A percentile compares a stretch with the other conserved stretches of the same genome.
Evolutionary conservation across 257 asterid species (phyloP).

Genomic region (Solanum rostratum): DNA sequence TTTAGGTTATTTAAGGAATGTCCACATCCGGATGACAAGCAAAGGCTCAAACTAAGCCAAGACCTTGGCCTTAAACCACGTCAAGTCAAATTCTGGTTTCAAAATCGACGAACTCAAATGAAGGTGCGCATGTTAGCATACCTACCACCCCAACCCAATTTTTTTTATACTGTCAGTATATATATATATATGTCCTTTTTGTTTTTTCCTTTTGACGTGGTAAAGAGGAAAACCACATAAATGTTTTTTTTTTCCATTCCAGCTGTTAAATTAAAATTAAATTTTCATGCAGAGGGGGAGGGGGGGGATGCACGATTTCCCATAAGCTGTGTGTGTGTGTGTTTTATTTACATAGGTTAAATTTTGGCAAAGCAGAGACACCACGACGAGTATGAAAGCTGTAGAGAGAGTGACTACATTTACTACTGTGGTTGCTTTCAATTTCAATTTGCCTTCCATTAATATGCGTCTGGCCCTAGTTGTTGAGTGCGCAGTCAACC

Average conservation of each 20-base stretch:
- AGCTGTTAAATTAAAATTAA: constrained; percentile 20
- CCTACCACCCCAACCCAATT: neutral
- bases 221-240: constrained; percentile 14
- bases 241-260: neutral
- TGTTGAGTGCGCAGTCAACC: constrained; percentile 59
- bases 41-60: constrained; percentile 71
- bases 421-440: constrained; percentile 44
- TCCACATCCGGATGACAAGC: constrained; percentile 97
- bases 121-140: constrained; percentile 43
- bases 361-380: constrained; percentile 11
- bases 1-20: constrained; percentile 85
- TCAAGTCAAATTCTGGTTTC: constrained; percentile 98
- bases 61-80: constrained; percentile 91
- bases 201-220: neutral
- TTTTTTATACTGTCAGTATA: neutral
- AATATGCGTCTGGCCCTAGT: constrained; percentile 21
- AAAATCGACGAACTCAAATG: constrained; percentile 90
- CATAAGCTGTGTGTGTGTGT: neutral
- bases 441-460: constrained; percentile 24
- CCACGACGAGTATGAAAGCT: constrained; percentile 6
- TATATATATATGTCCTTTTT: neutral
- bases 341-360: constrained; percentile 18
- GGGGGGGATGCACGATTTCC: constrained; percentile 13
- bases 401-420: constrained; percentile 26
- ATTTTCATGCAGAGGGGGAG: neutral